These are phyloP conservation scores for Cercis canadensis DNA, from an alignment of 306 rosid genomes.

Conservation along the genomic window DNA sequence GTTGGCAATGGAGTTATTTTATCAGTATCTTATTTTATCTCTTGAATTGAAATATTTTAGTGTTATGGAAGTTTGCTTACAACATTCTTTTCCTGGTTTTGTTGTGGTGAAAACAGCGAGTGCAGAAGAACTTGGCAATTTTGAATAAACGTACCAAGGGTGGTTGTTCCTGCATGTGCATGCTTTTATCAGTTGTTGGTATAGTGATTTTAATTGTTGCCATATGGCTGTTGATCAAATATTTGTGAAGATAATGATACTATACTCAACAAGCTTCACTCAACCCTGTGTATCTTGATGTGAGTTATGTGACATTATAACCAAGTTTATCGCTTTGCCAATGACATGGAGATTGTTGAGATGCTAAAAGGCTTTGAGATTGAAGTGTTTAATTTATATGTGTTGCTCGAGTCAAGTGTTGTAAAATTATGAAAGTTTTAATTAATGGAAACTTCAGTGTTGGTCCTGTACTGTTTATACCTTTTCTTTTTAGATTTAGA, in stretches of 20 bases:
- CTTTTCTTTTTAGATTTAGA: too few relatives aligned
- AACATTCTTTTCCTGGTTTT: conserved; percentile 29
- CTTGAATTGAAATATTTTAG: conserved; percentile 12
- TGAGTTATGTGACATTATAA: conserved; percentile 34
- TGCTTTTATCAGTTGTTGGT: conserved; percentile 81
- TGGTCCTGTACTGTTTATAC: background rate
- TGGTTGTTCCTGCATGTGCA: conserved; percentile 91
- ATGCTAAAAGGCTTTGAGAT: too few relatives aligned
- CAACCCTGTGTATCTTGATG: conserved; percentile 36
- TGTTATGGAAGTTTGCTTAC: conserved; percentile 27
- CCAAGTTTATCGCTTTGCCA: conserved; percentile 36
- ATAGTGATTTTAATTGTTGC: conserved; percentile 72
- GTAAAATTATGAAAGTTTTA: conserved; percentile 13
- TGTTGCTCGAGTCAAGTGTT: conserved; percentile 15
- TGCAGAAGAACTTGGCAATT: conserved; percentile 88
- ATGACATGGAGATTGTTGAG: conserved; percentile 32
- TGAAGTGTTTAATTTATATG: conserved; percentile 12
- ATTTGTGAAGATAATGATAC: conserved; percentile 57
- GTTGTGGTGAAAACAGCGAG: conserved; percentile 71
- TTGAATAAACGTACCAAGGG: conserved; percentile 87
- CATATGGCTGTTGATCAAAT: conserved; percentile 72
- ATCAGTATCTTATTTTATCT: background rate
- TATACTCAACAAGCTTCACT: too few relatives aligned
- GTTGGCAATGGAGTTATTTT: background rate
- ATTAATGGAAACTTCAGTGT: background rate